Conservation (phyloP, 371 early-diverging fungal genomes). For the Mortierella sp. region DNA sequence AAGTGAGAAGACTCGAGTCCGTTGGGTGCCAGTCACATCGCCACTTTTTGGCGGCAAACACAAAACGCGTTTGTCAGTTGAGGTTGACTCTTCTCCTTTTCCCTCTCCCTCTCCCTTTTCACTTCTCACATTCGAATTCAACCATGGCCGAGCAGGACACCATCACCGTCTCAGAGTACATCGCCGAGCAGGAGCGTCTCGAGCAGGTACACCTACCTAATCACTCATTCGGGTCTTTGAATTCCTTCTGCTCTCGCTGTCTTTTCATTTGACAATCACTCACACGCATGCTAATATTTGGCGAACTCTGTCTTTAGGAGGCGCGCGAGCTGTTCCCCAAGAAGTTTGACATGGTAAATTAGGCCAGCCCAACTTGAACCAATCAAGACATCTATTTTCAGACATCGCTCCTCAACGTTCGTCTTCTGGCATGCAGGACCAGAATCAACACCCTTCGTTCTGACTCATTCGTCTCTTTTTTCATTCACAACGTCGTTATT, state of each 20-base stretch:
- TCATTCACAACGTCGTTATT: not conserved
- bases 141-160: slow-evolving; percentile 55
- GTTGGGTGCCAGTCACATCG: no score
- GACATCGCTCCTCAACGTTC: not conserved
- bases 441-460: not conserved
- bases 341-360: slow-evolving; percentile 55
- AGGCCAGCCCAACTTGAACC: not conserved
- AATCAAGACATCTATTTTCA: not conserved
- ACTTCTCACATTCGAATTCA: not conserved
- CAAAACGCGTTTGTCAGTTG: not conserved
- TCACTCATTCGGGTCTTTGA: not conserved
- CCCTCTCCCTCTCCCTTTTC: not conserved
- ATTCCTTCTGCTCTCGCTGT: not conserved
- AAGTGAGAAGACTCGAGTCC: no score
- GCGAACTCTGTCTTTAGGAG: slow-evolving; percentile 23
- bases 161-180: slow-evolving; percentile 65
- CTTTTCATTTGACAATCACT: not conserved
- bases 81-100: not conserved
- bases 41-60: no score
- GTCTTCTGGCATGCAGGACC: not conserved
- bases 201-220: slow-evolving; percentile 32
- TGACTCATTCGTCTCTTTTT: not conserved
- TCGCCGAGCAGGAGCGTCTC: slow-evolving; percentile 61
- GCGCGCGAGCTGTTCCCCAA: slow-evolving; percentile 54
- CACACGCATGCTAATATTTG: not conserved